Percentiles rank a stretch among this genome's conserved stretches.
phyloP scores from a whole-genome alignment of 2,329 filamentous ascomycete species.

The Neofusicoccum ribis region DNA sequence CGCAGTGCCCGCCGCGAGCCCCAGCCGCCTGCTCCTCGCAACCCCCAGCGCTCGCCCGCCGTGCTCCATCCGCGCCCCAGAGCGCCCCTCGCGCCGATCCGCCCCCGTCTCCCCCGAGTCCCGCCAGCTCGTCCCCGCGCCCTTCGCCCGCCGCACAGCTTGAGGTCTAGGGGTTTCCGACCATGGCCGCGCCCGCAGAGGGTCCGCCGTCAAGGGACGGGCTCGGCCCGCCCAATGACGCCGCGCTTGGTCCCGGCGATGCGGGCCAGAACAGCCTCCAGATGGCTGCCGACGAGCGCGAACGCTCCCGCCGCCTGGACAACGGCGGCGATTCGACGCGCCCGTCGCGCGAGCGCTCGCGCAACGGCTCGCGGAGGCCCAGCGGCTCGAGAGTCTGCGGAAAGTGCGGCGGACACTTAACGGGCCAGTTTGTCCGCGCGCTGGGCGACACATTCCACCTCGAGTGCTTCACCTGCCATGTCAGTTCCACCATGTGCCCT shows the following conservation, averaged over 20 bases:
- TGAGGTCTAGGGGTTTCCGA: constrained; percentile 5
- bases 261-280: constrained; percentile 1
- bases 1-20: neutral
- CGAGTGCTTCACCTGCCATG: constrained; percentile 96
- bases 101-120: neutral
- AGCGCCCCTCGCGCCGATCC: neutral
- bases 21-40: neutral
- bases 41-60: constrained; percentile 1
- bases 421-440: constrained; percentile 93
- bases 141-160: neutral
- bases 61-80: neutral
- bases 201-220: constrained; percentile 18
- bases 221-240: constrained; percentile 9
- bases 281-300: constrained; percentile 22
- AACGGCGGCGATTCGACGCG: constrained; percentile 30
- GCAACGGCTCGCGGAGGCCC: constrained; percentile 34
- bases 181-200: constrained; percentile 20
- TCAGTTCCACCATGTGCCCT: constrained; percentile 50
- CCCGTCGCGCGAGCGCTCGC: constrained; percentile 32
- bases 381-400: constrained; percentile 57
- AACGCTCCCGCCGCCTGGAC: constrained; percentile 23
- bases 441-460: constrained; percentile 92
- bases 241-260: constrained; percentile 5
- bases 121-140: neutral
- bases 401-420: constrained; percentile 84